Base-by-base conservation (phyloP, 2,329 filamentous ascomycete species). In the Aspergillus nomiae region DNA sequence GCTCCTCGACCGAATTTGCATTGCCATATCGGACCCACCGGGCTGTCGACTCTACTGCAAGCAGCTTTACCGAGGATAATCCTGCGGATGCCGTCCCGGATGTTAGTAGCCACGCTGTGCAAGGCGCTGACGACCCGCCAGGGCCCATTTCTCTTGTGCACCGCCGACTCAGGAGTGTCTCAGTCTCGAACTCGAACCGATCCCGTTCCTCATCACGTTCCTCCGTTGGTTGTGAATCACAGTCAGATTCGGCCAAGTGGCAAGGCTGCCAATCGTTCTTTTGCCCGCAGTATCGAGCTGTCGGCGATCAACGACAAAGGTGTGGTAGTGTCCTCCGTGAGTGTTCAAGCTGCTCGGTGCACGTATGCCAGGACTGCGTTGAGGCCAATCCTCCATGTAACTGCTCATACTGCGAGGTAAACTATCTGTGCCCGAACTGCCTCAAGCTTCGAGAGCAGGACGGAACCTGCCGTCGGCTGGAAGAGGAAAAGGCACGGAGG, bases 231-330 rank as follows among this genome's bases (percentile, higher is more conserved):
- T 77, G 74, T 63, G 74, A 80, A 56, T 73, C 76, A 30, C 64
- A 76, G 4, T 65, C 74, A n/a, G 76, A 78, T 41, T 66, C 71
- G 8, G 73, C 74, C 9, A 76, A 70, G 60, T 83, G 81, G 81
- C 76, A 78, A 70, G 81, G 81, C 21, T 83, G 81, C 64, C 79
- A 80, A 61, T 80, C 81, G 10, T 81, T 83, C 64, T 82, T 82
- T 67, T 83, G 81, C 61, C 79, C 81, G 0, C 74, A 77, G 41
- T 78, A 75, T 58, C 77, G 80, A 45, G 70, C 76, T 6, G 68
- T 79, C 14, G 79, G 80, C 12, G 81, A 83, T 63, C 79, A 81
- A 61, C 79, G 81, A 7, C 76, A 79, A 62, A 74, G 80, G 34
- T 83, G 81, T 66, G 69, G 76, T 14, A 81, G 78, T 58, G 67